Evolutionary conservation across 2,329 filamentous ascomycete species (phyloP).

Genomic region (Hypoxylon sp.): DNA sequence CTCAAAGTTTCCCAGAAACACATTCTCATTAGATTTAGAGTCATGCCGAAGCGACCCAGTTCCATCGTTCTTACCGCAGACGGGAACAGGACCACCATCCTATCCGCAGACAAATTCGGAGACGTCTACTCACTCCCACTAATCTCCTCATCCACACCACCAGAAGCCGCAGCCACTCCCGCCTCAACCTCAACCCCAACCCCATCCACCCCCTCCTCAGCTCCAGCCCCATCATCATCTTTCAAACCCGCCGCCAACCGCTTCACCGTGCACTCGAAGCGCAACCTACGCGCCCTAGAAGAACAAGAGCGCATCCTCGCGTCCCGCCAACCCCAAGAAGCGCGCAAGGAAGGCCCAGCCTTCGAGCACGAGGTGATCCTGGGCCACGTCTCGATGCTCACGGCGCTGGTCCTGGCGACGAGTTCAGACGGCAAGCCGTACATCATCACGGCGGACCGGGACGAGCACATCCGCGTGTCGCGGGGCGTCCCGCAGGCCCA

Average conservation of each 20-base stretch:
- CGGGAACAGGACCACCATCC: conserved; percentile 77
- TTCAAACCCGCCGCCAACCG: conserved; percentile 67
- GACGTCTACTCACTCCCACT: conserved; percentile 94
- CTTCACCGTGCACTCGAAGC: conserved; percentile 74
- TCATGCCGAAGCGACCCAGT: conserved; percentile 91
- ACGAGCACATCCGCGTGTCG: conserved; percentile 88
- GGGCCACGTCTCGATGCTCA: conserved; percentile 96
- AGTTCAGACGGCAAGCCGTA: conserved; percentile 60
- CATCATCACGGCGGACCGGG: conserved; percentile 70
- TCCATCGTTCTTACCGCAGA: conserved; percentile 80
- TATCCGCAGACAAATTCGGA: conserved; percentile 95
- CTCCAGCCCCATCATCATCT: conserved; percentile 44
- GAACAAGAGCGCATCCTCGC: conserved; percentile 65
- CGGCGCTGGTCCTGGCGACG: conserved; percentile 62
- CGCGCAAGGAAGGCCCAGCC: conserved; percentile 58
- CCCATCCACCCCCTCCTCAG: conserved; percentile 43
- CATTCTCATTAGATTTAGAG: conserved; percentile 64
- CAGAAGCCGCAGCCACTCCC: conserved; percentile 13
- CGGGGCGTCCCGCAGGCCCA: conserved; percentile 85
- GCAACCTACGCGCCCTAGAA: conserved; percentile 73
- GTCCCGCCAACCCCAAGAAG: conserved; percentile 45
- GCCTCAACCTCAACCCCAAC: conserved; percentile 35
- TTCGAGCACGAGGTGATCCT: conserved; percentile 86
- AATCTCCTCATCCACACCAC: conserved; percentile 56
- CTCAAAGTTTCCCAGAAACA: conserved; percentile 1